These are phyloP conservation scores for Hevea brasiliensis DNA, from an alignment of 345 rosid genomes.

Conservation along the genomic window DNA sequence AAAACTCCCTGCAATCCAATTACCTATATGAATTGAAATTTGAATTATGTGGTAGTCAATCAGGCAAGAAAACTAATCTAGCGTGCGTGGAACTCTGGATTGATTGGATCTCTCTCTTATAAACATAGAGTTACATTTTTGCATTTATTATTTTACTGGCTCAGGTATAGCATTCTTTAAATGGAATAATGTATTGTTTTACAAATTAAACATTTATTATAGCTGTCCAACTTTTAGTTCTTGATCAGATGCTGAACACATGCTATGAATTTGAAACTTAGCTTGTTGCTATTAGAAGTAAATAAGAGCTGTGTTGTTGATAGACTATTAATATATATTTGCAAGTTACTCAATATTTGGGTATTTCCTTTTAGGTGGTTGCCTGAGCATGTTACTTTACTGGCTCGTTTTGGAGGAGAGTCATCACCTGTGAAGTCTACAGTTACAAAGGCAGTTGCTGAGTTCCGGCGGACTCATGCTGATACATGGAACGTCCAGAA, in stretches of 20 bases:
- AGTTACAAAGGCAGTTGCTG: constrained; percentile 97
- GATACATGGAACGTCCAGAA: constrained; percentile 96
- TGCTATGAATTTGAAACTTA: not conserved
- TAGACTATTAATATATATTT: not conserved
- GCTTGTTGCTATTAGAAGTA: not conserved
- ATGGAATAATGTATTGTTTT: not conserved
- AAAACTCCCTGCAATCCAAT: not conserved
- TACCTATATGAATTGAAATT: not conserved
- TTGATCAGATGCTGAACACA: not conserved
- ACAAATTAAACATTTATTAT: not conserved
- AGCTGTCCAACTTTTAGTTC: not conserved
- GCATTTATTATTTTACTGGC: not conserved
- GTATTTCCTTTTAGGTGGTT: constrained; percentile 62
- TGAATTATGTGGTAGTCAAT: not conserved
- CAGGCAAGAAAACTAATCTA: not conserved
- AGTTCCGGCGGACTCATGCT: constrained; percentile 92
- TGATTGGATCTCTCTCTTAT: not conserved
- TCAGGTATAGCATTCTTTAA: not conserved
- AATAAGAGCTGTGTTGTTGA: constrained; percentile 4
- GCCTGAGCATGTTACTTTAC: constrained; percentile 83
- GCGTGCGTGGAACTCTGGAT: not conserved
- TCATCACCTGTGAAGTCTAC: constrained; percentile 87
- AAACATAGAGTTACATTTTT: no score
- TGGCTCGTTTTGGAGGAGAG: constrained; percentile 82
- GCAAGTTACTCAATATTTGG: not conserved